A percentile compares a stretch with the other conserved stretches of the same genome.
Evolutionary conservation across 2,329 filamentous ascomycete species (phyloP).

Genomic region (Ilyonectria mors-panacis): DNA sequence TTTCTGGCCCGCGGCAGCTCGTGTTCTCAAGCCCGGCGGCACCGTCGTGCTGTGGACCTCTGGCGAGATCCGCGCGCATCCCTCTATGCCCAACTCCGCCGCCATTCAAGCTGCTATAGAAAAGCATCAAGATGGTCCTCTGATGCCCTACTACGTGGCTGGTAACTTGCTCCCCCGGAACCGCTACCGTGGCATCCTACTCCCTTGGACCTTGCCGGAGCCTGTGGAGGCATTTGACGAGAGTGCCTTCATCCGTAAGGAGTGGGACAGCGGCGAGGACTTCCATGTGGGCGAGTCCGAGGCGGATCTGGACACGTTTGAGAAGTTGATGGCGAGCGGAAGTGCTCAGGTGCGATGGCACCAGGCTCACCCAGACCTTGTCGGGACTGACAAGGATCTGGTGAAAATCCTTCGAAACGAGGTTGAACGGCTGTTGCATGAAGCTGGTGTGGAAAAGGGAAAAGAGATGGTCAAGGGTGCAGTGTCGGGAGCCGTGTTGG

Average conservation of each 20-base stretch:
- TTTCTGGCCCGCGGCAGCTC: conserved; percentile 65
- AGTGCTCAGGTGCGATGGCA: conserved; percentile 62
- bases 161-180: conserved; percentile 60
- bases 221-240: conserved; percentile 57
- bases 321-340: conserved; percentile 54
- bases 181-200: conserved; percentile 58
- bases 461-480: conserved; percentile 49
- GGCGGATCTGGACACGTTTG: conserved; percentile 53
- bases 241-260: conserved; percentile 55
- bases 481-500: conserved; percentile 45
- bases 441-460: conserved; percentile 54
- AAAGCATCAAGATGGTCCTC: conserved; percentile 52
- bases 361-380: conserved; percentile 58
- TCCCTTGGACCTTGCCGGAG: conserved; percentile 64
- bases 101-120: conserved; percentile 60
- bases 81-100: conserved; percentile 55
- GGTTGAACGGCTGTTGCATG: conserved; percentile 49
- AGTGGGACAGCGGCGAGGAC: conserved; percentile 57
- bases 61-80: conserved; percentile 49
- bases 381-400: conserved; percentile 58
- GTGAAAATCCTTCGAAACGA: conserved; percentile 49
- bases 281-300: conserved; percentile 45
- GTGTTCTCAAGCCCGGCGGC: conserved; percentile 65
- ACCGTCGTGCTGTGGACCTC: conserved; percentile 67
- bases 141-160: conserved; percentile 56